A percentile compares a stretch with the other conserved stretches of the same genome.
These are phyloP conservation scores for Plantago lanceolata DNA, from an alignment of 305 asterid genomes.

Conservation along the genomic window DNA sequence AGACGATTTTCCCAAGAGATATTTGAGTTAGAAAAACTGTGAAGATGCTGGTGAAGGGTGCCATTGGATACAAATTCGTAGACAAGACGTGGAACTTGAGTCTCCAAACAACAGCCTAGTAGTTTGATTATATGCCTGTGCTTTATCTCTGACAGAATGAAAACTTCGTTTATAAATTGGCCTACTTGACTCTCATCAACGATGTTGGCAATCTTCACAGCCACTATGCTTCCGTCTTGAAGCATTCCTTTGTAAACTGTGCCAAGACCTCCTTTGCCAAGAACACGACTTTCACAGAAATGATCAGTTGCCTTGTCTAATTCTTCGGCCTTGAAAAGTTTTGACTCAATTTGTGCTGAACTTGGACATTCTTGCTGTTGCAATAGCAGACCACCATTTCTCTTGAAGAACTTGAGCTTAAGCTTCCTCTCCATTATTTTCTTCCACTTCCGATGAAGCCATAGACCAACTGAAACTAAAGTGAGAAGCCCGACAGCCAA, in stretches of 20 bases:
- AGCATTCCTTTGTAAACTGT: slow-evolving; percentile 26
- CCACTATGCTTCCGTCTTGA: slow-evolving; percentile 35
- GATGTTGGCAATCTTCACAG: slow-evolving; percentile 32
- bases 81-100: slow-evolving; percentile 29
- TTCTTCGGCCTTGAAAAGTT: slow-evolving; percentile 30
- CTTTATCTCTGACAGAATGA: slow-evolving; percentile 34
- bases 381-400: slow-evolving; percentile 33
- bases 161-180: slow-evolving; percentile 35
- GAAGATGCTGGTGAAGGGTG: slow-evolving; percentile 30
- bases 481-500: background rate
- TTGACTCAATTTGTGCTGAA: slow-evolving; percentile 20
- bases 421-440: slow-evolving; percentile 13
- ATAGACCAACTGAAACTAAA: slow-evolving; percentile 16
- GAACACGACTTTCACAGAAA: slow-evolving; percentile 29
- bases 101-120: slow-evolving; percentile 32
- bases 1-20: slow-evolving; percentile 7
- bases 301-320: slow-evolving; percentile 36
- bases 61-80: slow-evolving; percentile 32
- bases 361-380: slow-evolving; percentile 24
- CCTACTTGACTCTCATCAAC: slow-evolving; percentile 3
- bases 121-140: slow-evolving; percentile 23
- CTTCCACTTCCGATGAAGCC: slow-evolving; percentile 22
- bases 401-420: slow-evolving; percentile 30
- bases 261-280: slow-evolving; percentile 35
- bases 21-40: slow-evolving; percentile 4